A percentile compares a stretch with the other conserved stretches of the same genome.
Evolutionary conservation across 2,329 filamentous ascomycete species (phyloP).

Genomic region (Claviceps sp.): DNA sequence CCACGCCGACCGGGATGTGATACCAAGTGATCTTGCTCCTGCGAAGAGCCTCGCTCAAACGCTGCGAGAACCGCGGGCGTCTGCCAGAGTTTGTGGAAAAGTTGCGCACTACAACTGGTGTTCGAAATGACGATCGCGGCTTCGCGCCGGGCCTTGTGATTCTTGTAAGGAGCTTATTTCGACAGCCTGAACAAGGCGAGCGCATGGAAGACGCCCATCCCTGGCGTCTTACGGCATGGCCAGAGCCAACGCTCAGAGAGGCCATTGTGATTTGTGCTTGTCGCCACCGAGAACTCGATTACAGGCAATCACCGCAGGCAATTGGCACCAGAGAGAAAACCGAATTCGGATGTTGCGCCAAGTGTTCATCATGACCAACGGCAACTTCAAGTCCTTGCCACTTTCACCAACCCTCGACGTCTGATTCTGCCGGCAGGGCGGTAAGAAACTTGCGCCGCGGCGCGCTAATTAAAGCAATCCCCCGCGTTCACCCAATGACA

Average conservation of each 20-base stretch:
- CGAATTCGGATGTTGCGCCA: no score
- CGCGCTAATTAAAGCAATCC: no score
- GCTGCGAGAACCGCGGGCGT: conserved; percentile 36
- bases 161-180: conserved; percentile 6
- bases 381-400: not conserved
- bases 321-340: no score
- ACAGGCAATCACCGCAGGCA: no score
- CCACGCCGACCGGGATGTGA: conserved; percentile 75
- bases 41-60: conserved; percentile 34
- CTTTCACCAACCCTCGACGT: no score
- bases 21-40: conserved; percentile 65
- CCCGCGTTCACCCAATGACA: no score
- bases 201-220: conserved; percentile 16
- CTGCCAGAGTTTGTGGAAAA: conserved; percentile 27
- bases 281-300: no score
- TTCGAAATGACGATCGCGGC: conserved; percentile 13
- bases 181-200: conserved; percentile 17
- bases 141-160: conserved; percentile 1
- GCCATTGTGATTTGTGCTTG: conserved; percentile 13
- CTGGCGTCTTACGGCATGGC: conserved; percentile 20
- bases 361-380: not conserved
- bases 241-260: conserved; percentile 21
- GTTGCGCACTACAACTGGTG: conserved; percentile 14
- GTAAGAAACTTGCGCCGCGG: no score
- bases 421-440: not conserved